Evolutionary conservation across 169 alveolate genomes (phyloP).

Genomic region (Perkinsus olseni): DNA sequence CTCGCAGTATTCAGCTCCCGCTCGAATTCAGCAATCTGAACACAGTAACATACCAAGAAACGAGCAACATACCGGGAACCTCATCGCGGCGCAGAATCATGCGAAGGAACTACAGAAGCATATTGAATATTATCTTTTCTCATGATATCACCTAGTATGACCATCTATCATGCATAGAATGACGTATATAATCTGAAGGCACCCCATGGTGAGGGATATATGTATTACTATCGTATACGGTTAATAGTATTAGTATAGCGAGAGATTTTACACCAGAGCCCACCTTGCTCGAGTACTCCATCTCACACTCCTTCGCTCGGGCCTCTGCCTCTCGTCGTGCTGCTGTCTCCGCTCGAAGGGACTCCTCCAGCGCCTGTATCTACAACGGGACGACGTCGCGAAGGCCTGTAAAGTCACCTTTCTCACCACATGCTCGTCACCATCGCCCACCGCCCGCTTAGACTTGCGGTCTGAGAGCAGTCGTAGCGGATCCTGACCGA

Average conservation of each 20-base stretch:
- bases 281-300: not conserved
- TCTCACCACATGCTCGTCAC: not conserved
- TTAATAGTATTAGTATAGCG: too few species aligned
- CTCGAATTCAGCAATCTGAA: not conserved
- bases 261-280: not conserved
- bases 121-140: too few species aligned
- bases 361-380: not conserved
- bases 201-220: too few species aligned
- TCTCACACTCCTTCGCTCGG: not conserved
- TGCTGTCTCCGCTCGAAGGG: not conserved
- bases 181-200: too few species aligned
- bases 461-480: too few species aligned
- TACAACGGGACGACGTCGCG: not conserved
- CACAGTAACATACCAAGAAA: not conserved
- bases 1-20: not conserved
- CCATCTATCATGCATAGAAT: too few species aligned
- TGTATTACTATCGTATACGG: too few species aligned
- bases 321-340: not conserved
- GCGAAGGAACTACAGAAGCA: too few species aligned
- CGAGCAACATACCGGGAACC: too few species aligned
- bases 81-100: too few species aligned
- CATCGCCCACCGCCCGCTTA: not conserved
- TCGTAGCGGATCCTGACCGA: too few species aligned
- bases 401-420: not conserved
- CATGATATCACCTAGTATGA: too few species aligned